Percentiles rank a stretch among this genome's conserved stretches.
Conservation (phyloP, 257 asterid genomes). For the Schizonepeta tenuifolia region DNA sequence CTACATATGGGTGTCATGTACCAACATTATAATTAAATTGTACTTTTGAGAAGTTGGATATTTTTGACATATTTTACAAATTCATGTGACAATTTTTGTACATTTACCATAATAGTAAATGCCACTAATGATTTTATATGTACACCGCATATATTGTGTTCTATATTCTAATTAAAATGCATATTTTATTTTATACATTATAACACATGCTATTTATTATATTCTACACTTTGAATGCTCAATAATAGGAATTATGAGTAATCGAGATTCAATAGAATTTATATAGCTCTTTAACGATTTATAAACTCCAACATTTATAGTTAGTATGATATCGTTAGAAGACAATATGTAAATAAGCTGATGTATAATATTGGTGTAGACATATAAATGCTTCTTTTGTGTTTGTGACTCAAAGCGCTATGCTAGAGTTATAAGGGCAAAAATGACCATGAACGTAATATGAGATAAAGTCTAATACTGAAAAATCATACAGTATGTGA, state of each 20-base stretch:
- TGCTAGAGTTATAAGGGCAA: background rate
- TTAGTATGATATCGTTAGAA: too few species aligned
- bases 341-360: background rate
- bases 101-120: constrained; percentile 18
- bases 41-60: constrained; percentile 23
- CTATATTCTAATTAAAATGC: background rate
- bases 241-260: background rate
- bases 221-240: background rate
- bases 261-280: background rate
- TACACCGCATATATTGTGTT: too few species aligned
- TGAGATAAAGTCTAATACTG: too few species aligned
- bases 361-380: too few species aligned
- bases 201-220: background rate
- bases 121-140: background rate
- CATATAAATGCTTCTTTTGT: too few species aligned
- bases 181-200: background rate
- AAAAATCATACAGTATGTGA: too few species aligned
- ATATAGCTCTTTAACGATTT: too few species aligned
- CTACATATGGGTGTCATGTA: constrained; percentile 23
- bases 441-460: too few species aligned
- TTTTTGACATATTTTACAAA: constrained; percentile 18
- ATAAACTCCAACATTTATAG: too few species aligned
- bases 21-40: constrained; percentile 33
- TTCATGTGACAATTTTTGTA: background rate
- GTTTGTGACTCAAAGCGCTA: too few species aligned